Conservation (phyloP, 1,284 basidiomycete genomes). For the Marasmius tenuissimus region DNA sequence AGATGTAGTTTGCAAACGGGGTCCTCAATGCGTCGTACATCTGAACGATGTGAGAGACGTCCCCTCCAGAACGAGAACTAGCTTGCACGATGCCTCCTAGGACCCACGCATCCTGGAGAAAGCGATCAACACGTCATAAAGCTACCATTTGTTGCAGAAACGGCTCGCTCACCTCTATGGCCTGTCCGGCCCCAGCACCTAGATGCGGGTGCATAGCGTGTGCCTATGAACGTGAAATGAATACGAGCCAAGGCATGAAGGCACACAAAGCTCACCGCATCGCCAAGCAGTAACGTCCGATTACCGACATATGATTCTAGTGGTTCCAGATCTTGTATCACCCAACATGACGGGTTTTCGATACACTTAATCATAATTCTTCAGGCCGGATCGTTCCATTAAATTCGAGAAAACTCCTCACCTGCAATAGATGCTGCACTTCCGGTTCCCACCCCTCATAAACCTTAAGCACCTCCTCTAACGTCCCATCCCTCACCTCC, state of each 20-base stretch:
- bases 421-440: constrained; percentile 38
- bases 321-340: constrained; percentile 22
- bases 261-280: constrained; percentile 26
- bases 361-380: constrained; percentile 3
- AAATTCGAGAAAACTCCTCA: constrained; percentile 18
- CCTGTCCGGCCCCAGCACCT: constrained; percentile 30
- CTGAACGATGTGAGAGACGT: constrained; percentile 10
- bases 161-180: constrained; percentile 27
- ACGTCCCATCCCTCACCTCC: constrained; percentile 32
- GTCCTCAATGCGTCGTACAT: constrained; percentile 18
- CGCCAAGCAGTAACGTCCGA: constrained; percentile 32
- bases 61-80: neutral
- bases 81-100: constrained; percentile 17
- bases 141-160: neutral
- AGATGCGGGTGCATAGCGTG: constrained; percentile 31
- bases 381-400: constrained; percentile 24
- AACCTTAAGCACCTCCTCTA: constrained; percentile 26
- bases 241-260: neutral
- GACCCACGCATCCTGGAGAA: constrained; percentile 20
- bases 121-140: neutral
- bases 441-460: constrained; percentile 43
- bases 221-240: constrained; percentile 14
- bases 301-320: constrained; percentile 28
- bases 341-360: constrained; percentile 10
- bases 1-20: constrained; percentile 18